Conservation (phyloP, 805 yeast genomes). For the Metschnikowia vanudenii region DNA sequence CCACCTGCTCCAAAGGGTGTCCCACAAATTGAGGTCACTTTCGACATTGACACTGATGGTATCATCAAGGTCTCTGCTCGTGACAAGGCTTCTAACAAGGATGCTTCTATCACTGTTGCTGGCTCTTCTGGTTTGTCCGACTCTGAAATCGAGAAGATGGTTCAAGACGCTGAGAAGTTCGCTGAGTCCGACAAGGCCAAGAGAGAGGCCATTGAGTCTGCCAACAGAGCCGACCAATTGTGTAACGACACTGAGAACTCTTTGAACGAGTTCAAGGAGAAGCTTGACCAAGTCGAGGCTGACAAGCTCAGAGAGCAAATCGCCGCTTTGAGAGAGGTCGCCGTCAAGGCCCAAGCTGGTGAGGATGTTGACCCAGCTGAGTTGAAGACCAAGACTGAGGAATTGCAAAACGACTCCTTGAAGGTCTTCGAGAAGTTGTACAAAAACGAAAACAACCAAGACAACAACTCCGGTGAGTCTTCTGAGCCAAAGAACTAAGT, state of each 20-base stretch:
- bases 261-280: constrained; percentile 48
- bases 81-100: constrained; percentile 91
- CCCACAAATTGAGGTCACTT: constrained; percentile 91
- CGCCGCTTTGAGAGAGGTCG: constrained; percentile 50
- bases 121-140: constrained; percentile 93
- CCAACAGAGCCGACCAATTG: constrained; percentile 81
- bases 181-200: constrained; percentile 86
- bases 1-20: constrained; percentile 96
- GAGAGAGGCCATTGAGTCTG: constrained; percentile 78
- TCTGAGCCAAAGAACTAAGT: constrained; percentile 30
- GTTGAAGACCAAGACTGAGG: constrained; percentile 72
- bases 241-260: constrained; percentile 53
- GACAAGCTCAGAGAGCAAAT: constrained; percentile 39
- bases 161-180: constrained; percentile 84
- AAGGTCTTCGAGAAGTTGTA: constrained; percentile 69
- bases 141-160: constrained; percentile 87
- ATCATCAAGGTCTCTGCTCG: constrained; percentile 93
- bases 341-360: constrained; percentile 64
- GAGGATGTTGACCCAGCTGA: constrained; percentile 60
- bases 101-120: constrained; percentile 92
- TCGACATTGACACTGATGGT: constrained; percentile 97
- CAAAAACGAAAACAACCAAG: constrained; percentile 27
- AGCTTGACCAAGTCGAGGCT: constrained; percentile 45
- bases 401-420: constrained; percentile 71
- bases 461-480: constrained; percentile 23